phyloP scores from a whole-genome alignment of 768 basidiomycete species.

The Leccinum subgranulosum region DNA sequence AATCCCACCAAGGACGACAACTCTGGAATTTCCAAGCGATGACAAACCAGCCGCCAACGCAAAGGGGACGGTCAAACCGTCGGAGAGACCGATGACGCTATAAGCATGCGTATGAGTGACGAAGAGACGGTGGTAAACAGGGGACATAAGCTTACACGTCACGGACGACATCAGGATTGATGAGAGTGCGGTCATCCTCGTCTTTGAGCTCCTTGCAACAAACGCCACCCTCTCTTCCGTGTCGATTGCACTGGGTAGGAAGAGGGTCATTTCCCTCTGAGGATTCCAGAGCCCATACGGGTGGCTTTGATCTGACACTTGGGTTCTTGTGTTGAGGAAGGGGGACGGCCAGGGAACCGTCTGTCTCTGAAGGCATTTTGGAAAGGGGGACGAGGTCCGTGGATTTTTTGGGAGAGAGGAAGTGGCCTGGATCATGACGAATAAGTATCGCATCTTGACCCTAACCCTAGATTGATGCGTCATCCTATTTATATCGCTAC shows the following conservation, averaged over 20 bases:
- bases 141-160: slow-evolving; percentile 62
- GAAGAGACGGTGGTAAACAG: neutral
- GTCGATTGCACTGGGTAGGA: slow-evolving; percentile 55
- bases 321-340: slow-evolving; percentile 17
- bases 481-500: too few species aligned
- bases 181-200: slow-evolving; percentile 73
- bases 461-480: slow-evolving; percentile 9
- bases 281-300: slow-evolving; percentile 64
- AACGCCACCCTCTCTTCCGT: slow-evolving; percentile 55
- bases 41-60: slow-evolving; percentile 87
- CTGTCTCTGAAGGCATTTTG: slow-evolving; percentile 19
- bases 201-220: slow-evolving; percentile 89
- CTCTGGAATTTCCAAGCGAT: slow-evolving; percentile 80
- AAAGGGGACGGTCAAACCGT: slow-evolving; percentile 90
- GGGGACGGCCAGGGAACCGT: slow-evolving; percentile 14
- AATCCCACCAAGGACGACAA: slow-evolving; percentile 93
- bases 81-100: slow-evolving; percentile 87
- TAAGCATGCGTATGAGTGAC: slow-evolving; percentile 4
- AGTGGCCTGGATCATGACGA: neutral
- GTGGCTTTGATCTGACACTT: slow-evolving; percentile 35
- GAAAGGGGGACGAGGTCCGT: neutral
- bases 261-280: slow-evolving; percentile 44
- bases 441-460: neutral
- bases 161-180: slow-evolving; percentile 84
- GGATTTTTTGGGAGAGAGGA: neutral